These are phyloP conservation scores for Aspergillus quadrilineatus DNA, from an alignment of 2,329 filamentous ascomycete genomes.

Conservation along the genomic window DNA sequence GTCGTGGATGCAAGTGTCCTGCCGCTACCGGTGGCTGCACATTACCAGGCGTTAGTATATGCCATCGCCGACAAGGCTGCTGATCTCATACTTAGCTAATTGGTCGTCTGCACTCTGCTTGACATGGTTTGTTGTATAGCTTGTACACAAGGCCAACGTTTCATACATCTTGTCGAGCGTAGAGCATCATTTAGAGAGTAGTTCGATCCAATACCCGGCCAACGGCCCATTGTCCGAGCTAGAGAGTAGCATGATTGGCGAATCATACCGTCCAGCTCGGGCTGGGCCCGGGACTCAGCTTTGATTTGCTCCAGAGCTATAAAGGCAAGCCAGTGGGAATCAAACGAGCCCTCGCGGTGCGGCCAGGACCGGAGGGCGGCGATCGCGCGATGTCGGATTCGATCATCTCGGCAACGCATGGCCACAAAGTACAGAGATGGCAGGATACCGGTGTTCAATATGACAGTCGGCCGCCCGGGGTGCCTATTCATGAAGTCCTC, in stretches of 20 bases:
- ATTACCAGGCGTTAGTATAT: conserved; percentile 24
- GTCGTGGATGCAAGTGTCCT: conserved; percentile 30
- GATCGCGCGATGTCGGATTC: background rate
- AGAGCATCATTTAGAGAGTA: too few relatives aligned
- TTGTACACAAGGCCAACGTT: too few relatives aligned
- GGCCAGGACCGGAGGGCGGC: conserved; percentile 1
- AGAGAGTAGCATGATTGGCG: too few relatives aligned
- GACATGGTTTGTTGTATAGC: too few relatives aligned
- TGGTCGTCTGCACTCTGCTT: background rate
- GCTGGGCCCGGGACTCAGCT: background rate
- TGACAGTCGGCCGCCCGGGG: background rate
- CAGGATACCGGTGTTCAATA: background rate
- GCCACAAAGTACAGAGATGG: background rate
- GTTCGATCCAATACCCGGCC: too few relatives aligned
- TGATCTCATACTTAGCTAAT: background rate
- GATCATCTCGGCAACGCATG: background rate
- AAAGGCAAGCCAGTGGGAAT: conserved; percentile 1
- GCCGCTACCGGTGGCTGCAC: conserved; percentile 19
- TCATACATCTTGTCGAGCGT: too few relatives aligned
- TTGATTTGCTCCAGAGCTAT: background rate
- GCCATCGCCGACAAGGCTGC: conserved; percentile 7
- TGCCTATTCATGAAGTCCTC: background rate
- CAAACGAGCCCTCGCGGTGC: conserved; percentile 3
- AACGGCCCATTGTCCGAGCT: too few relatives aligned
- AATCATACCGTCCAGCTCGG: too few relatives aligned